phyloP scores from a whole-genome alignment of 352 stramenopile species.

The Plasmopara viticola region DNA sequence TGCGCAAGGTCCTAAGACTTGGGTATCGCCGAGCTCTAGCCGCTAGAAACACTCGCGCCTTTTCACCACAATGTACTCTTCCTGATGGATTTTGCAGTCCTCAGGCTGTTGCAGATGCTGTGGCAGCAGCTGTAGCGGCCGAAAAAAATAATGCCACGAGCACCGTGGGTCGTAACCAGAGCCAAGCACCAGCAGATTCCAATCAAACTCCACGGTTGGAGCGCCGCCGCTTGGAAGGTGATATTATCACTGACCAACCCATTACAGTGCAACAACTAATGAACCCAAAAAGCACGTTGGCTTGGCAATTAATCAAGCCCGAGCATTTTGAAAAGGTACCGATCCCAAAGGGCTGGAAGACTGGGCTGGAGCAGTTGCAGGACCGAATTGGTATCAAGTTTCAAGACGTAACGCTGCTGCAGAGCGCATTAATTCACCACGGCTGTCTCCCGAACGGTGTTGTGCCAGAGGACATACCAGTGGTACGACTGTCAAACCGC shows the following conservation, averaged over 20 bases:
- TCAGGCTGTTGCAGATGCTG: constrained; percentile 28
- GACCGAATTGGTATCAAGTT: constrained; percentile 56
- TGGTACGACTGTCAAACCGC: constrained; percentile 68
- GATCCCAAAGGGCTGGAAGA: constrained; percentile 41
- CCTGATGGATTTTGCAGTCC: constrained; percentile 28
- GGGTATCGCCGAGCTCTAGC: constrained; percentile 4
- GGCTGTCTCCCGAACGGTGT: constrained; percentile 44
- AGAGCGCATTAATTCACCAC: constrained; percentile 71
- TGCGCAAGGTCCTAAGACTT: no score
- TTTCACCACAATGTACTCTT: constrained; percentile 19
- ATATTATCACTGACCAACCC: constrained; percentile 21
- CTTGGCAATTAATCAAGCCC: constrained; percentile 48
- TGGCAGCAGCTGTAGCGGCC: constrained; percentile 21
- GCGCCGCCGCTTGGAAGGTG: constrained; percentile 25
- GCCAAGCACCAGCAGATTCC: constrained; percentile 9
- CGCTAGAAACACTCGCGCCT: constrained; percentile 1
- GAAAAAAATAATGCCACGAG: constrained; percentile 11
- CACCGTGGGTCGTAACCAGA: constrained; percentile 2
- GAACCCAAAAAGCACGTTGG: constrained; percentile 23
- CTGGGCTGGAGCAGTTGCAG: constrained; percentile 43
- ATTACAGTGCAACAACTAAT: constrained; percentile 29
- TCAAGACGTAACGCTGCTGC: constrained; percentile 43
- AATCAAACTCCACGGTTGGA: constrained; percentile 11
- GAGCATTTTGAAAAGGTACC: constrained; percentile 50
- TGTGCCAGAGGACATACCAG: constrained; percentile 32